Evolutionary conservation across 441 rosid species (phyloP), one percentile per base, ranked within the genome.

Genomic region (Lepidium campestre): DNA sequence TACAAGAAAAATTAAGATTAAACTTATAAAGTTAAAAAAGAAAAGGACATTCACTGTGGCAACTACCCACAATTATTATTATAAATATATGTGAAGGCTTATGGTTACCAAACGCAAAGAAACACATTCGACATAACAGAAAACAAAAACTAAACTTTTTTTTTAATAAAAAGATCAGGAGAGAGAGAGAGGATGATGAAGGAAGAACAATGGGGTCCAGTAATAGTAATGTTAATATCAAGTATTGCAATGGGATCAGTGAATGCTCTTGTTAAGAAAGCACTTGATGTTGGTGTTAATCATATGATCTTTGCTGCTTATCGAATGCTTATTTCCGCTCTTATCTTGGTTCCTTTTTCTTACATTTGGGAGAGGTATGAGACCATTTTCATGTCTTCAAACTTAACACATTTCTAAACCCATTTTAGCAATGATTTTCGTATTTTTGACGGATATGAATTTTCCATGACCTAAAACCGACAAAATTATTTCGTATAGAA

Each of bases 301-400:
- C 84, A 83, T 74, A 67, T 83, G 77, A 72, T 83, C 47, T 55
- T 87, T 55, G 76, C 78, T 61, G 74, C 85, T 13, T 81, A 87
- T 65, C 71, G 90, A 22, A 81, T 70, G 55, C 36, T 60, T n/a
- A 73, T 83, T 65, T 79, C 90, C 6, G 57, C 81, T 41, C 12
- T 79, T 5, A 81, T 87, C 72, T 70, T 87, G 75, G 71, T 78
- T 27, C 90, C 93, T 0, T 68, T 85, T 63, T 83, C 78, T 39
- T 85, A 57, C 62, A 63, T 83, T 39, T 69, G 65, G 53, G 93
- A 86, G 73, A 85, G 89, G 93, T 83, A 82, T 25, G 56, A 31
- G 7, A 36, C 45, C 22, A 44, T 25, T 15, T 37, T 60, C 31
- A 15, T 47, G 12, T 6, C 8, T 6, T 27, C 7, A 6, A 29